phyloP scores from a whole-genome alignment of 148 eudicot genomes.

The Silene conica region DNA sequence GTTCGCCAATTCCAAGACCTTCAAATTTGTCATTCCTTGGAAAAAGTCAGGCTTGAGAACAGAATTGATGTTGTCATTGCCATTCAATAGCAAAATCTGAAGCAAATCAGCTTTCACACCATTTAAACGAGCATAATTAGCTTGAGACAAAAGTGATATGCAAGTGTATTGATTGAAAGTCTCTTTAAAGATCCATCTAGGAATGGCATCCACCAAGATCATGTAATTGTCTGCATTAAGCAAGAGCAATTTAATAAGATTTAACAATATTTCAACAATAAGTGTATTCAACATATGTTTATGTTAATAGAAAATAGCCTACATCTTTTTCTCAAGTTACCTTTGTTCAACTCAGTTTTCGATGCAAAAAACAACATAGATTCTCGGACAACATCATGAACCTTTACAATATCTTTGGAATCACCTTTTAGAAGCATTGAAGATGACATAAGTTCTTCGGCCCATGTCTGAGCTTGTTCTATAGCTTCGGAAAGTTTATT shows the following conservation, averaged over 20 bases:
- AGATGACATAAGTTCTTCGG: not conserved
- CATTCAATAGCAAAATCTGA: not conserved
- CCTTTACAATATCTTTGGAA: too few relatives aligned
- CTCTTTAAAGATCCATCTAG: too few relatives aligned
- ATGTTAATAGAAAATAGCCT: not conserved
- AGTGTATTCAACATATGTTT: not conserved
- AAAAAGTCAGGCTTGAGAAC: not conserved
- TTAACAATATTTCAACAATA: not conserved
- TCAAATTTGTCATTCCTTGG: too few relatives aligned
- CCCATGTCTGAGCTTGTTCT: constrained; percentile 6
- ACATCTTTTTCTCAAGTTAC: not conserved
- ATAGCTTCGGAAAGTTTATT: constrained; percentile 10
- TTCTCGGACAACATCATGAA: too few relatives aligned
- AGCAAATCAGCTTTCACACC: not conserved
- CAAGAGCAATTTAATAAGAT: not conserved
- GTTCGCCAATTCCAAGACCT: too few relatives aligned
- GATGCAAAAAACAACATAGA: too few relatives aligned
- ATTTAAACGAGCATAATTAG: not conserved
- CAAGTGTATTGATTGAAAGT: too few relatives aligned
- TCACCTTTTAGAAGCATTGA: too few relatives aligned
- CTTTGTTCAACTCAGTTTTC: not conserved
- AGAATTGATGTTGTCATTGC: not conserved
- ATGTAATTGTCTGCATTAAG: not conserved
- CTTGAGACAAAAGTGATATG: too few relatives aligned
- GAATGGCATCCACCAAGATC: too few relatives aligned